Conservation (phyloP, 2,329 filamentous ascomycete genomes). For the Thielaviopsis ethacetica region DNA sequence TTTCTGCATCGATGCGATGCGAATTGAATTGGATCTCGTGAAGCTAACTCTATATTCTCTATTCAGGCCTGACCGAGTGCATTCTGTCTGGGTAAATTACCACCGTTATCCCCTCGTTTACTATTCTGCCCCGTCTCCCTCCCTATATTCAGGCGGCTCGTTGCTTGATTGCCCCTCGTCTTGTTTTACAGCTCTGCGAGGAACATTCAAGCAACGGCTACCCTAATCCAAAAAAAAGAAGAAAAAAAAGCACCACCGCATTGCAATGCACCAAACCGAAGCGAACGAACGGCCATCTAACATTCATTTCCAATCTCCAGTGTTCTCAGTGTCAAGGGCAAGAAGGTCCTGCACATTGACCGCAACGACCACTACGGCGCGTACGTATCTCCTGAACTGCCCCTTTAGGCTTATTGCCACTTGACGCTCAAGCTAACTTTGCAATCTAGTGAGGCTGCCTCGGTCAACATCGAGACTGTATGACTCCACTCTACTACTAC, state of each 20-base stretch:
- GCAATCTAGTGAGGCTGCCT: slow-evolving; percentile 60
- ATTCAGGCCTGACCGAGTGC: slow-evolving; percentile 85
- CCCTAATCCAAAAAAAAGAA: not conserved
- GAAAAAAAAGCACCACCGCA: not conserved
- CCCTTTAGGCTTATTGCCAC: slow-evolving; percentile 9
- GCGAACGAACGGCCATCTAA: not conserved
- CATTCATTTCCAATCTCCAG: slow-evolving; percentile 26
- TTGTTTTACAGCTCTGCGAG: not conserved
- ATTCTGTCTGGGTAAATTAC: slow-evolving; percentile 76
- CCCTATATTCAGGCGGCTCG: no score
- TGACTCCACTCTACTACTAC: slow-evolving; percentile 18
- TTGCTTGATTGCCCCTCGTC: not conserved
- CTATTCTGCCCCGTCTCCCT: not conserved
- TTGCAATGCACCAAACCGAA: not conserved
- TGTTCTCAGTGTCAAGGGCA: slow-evolving; percentile 93
- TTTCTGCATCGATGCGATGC: not conserved
- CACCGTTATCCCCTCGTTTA: not conserved
- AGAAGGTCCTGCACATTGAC: slow-evolving; percentile 98
- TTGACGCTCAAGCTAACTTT: slow-evolving; percentile 18
- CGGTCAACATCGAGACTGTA: slow-evolving; percentile 90
- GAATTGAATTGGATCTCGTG: not conserved
- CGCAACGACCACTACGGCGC: slow-evolving; percentile 97
- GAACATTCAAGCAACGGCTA: not conserved
- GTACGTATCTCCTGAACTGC: slow-evolving; percentile 34
- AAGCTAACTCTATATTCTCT: slow-evolving; percentile 16